Conservation (phyloP, 495 filamentous ascomycete species). For the Neurospora tetraspora region DNA sequence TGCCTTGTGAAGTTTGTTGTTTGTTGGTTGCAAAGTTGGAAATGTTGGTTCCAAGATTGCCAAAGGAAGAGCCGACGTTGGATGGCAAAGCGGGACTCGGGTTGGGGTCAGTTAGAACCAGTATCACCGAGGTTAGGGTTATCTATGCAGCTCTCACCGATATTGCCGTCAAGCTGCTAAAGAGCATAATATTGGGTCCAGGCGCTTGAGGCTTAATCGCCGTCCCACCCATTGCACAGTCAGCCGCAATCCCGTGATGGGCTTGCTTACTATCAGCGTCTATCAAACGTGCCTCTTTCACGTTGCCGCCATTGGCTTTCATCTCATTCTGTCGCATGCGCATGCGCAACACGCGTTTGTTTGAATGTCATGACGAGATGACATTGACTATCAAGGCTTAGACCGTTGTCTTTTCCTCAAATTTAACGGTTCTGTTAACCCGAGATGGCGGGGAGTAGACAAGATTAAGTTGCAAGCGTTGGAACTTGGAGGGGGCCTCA, state of each 20-base stretch:
- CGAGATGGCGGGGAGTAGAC: not conserved
- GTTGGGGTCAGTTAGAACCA: not conserved
- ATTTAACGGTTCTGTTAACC: not conserved
- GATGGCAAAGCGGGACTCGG: not conserved
- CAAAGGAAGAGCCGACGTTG: slow-evolving; percentile 12
- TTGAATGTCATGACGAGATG: not conserved
- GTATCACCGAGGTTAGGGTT: not conserved
- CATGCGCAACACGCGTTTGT: not conserved
- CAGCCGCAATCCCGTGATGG: slow-evolving; percentile 8
- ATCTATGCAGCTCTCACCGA: not conserved
- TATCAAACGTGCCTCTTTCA: not conserved
- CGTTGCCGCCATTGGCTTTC: not conserved
- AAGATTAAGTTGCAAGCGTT: not conserved
- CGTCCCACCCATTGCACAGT: slow-evolving; percentile 5
- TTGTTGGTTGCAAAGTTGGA: not conserved
- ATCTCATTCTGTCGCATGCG: not conserved
- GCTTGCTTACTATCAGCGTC: not conserved
- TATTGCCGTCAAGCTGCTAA: not conserved
- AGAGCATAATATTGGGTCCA: not conserved
- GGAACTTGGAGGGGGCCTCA: not conserved
- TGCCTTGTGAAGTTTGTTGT: not conserved
- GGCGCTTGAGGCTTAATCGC: slow-evolving; percentile 9
- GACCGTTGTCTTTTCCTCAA: not conserved
- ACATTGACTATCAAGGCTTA: not conserved
- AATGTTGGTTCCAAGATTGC: not conserved